A percentile compares a stretch with the other conserved stretches of the same genome.
phyloP scores from a whole-genome alignment of 2,329 filamentous ascomycete genomes.

The Sodiomyces alkalinus region DNA sequence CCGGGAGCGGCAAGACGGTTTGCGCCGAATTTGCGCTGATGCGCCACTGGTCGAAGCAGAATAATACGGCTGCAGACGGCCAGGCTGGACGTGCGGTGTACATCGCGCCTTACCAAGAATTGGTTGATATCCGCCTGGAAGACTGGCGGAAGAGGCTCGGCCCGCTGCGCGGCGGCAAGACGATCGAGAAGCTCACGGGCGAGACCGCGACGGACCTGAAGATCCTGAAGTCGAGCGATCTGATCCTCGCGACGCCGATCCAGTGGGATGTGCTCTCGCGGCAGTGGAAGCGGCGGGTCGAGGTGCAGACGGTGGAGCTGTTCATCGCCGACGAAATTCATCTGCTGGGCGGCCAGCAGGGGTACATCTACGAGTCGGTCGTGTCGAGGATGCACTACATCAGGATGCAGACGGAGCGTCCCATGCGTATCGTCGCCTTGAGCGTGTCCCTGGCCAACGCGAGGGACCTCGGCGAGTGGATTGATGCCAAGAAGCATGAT shows the following conservation, averaged over 20 bases:
- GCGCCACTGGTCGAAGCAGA: conserved; percentile 64
- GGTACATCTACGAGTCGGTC: conserved; percentile 88
- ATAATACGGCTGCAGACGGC: conserved; percentile 27
- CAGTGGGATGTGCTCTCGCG: conserved; percentile 96
- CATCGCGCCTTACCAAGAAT: conserved; percentile 85
- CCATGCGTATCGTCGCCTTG: conserved; percentile 75
- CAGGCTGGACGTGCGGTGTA: conserved; percentile 67
- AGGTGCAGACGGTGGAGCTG: conserved; percentile 75
- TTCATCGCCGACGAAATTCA: conserved; percentile 95
- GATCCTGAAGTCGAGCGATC: conserved; percentile 70
- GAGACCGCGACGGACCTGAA: conserved; percentile 86
- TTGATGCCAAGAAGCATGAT: conserved; percentile 92
- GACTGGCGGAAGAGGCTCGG: conserved; percentile 75
- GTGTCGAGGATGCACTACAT: conserved; percentile 98
- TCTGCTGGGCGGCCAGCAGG: conserved; percentile 71
- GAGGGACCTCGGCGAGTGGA: conserved; percentile 91
- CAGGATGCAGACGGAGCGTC: conserved; percentile 69
- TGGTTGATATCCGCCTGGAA: conserved; percentile 65
- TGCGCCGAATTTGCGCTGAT: conserved; percentile 91
- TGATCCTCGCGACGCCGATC: conserved; percentile 79
- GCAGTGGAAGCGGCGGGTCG: conserved; percentile 94
- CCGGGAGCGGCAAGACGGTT: conserved; percentile 90
- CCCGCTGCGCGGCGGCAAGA: conserved; percentile 64
- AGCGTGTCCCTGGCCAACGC: conserved; percentile 89
- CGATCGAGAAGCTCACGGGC: conserved; percentile 83